Evolutionary conservation across 2,329 filamentous ascomycete species (phyloP).

Genomic region (Cercospora sp.): DNA sequence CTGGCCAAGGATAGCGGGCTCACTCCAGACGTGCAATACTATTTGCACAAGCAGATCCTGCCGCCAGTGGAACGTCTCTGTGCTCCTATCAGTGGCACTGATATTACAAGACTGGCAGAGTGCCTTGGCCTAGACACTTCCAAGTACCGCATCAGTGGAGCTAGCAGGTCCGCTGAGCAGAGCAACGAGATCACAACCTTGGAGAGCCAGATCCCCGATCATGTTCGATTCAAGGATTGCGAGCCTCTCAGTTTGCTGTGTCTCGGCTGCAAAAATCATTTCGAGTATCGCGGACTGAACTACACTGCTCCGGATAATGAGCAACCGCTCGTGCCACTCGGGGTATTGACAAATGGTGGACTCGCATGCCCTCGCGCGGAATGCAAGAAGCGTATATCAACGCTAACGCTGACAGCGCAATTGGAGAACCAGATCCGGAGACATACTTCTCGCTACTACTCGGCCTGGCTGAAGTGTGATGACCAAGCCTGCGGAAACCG

Average conservation of each 20-base stretch:
- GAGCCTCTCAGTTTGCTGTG: slow-evolving; percentile 76
- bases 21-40: slow-evolving; percentile 92
- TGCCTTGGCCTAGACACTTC: slow-evolving; percentile 88
- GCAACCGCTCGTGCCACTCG: slow-evolving; percentile 44
- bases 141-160: slow-evolving; percentile 74
- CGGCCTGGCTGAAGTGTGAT: slow-evolving; percentile 87
- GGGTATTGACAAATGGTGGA: slow-evolving; percentile 70
- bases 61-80: slow-evolving; percentile 96
- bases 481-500: slow-evolving; percentile 83
- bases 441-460: slow-evolving; percentile 82
- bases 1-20: slow-evolving; percentile 73
- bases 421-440: slow-evolving; percentile 80
- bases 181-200: slow-evolving; percentile 78
- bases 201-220: slow-evolving; percentile 91
- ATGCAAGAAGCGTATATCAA: slow-evolving; percentile 67
- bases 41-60: slow-evolving; percentile 96
- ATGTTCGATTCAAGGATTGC: slow-evolving; percentile 82
- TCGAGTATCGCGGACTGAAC: slow-evolving; percentile 74
- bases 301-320: slow-evolving; percentile 35
- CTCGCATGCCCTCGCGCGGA: slow-evolving; percentile 65
- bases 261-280: slow-evolving; percentile 71
- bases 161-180: slow-evolving; percentile 55
- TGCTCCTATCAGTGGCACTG: slow-evolving; percentile 91
- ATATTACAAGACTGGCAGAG: slow-evolving; percentile 84
- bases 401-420: slow-evolving; percentile 78